Base-by-base conservation (phyloP, 2,329 filamentous ascomycete species). In the Beauveria asiatica region DNA sequence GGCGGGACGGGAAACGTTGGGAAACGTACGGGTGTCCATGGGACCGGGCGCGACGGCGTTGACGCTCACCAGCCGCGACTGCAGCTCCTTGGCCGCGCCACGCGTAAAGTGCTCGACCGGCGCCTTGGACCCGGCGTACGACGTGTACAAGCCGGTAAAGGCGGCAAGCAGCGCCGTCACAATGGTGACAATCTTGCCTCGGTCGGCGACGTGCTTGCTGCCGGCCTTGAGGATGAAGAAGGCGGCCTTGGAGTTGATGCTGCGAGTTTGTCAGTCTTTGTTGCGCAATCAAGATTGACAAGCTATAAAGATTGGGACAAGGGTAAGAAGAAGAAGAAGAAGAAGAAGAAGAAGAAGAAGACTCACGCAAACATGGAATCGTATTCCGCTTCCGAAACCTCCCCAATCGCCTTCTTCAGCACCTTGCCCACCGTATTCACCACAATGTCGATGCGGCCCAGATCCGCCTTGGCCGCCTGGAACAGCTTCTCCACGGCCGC, bases 381-480 rank as follows among this genome's bases (percentile, higher is more conserved):
- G 63, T 78, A 78, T 59, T 80, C 76, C 11, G 66, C 70, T 64
- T 79, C 78, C 4, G 67, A 70, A 51, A 79, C 75, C 13, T 75
- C 73, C 1, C 68, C 67, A 30, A 78, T 75, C 6, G 74, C 70
- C 69, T 79, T 79, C 73, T 78, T 78, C 49, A 78, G 67, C 37
- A 77, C 76, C 69, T 78, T 79, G 48, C 78, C 78, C 39, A 80
- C 72, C 16, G 77, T 80, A 67, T 80, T 80, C 64, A 80, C 70
- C 3, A 80, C 73, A 60, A 81, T 77, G 63, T 81, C 77, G 50
- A 81, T 70, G 56, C 72, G 69, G 10, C 75, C 75, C 63, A 79
- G 75, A 60, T 78, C 73, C 42, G 70, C 67, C 10, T 76, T 57
- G 10, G 73, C 71, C 3, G 68, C 65, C 44, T 73, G 65, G 65